Percentiles rank a stretch among this genome's conserved stretches.
phyloP scores from a whole-genome alignment of 805 yeast species.

The Grigorovia jiainica region DNA sequence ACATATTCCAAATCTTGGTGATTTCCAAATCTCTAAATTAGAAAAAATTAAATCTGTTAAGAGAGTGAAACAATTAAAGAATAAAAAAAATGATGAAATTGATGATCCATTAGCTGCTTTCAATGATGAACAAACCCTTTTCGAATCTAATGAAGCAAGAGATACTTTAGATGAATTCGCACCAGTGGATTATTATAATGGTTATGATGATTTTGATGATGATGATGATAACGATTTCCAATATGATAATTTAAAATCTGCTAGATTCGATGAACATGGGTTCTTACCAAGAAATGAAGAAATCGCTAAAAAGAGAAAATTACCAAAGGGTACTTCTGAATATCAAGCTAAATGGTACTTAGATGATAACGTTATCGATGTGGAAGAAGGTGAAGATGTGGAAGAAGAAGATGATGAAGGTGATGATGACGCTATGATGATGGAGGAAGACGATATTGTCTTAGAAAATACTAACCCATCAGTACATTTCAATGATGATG shows the following conservation, averaged over 20 bases:
- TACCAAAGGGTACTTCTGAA: constrained; percentile 72
- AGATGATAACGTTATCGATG: constrained; percentile 40
- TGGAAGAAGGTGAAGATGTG: constrained; percentile 27
- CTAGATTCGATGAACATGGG: constrained; percentile 34
- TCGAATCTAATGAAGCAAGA: constrained; percentile 33
- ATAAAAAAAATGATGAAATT: constrained; percentile 8
- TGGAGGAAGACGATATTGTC: constrained; percentile 21
- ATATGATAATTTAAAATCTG: constrained; percentile 24
- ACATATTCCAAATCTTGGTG: constrained; percentile 86
- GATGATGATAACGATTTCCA: constrained; percentile 30
- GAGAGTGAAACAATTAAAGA: constrained; percentile 17
- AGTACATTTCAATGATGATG: constrained; percentile 30
- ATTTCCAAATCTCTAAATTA: constrained; percentile 64
- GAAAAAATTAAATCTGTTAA: constrained; percentile 37
- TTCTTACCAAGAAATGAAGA: constrained; percentile 30
- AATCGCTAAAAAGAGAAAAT: constrained; percentile 27
- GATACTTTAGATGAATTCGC: constrained; percentile 54
- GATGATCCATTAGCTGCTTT: constrained; percentile 10
- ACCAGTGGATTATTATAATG: constrained; percentile 34
- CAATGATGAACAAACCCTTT: constrained; percentile 17
- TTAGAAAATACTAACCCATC: constrained; percentile 4
- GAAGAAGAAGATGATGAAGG: constrained; percentile 23
- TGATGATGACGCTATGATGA: constrained; percentile 16
- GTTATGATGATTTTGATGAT: constrained; percentile 34
- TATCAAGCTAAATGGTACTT: constrained; percentile 74